Base-by-base conservation (phyloP, 345 rosid genomes). In the Citrus maxima region DNA sequence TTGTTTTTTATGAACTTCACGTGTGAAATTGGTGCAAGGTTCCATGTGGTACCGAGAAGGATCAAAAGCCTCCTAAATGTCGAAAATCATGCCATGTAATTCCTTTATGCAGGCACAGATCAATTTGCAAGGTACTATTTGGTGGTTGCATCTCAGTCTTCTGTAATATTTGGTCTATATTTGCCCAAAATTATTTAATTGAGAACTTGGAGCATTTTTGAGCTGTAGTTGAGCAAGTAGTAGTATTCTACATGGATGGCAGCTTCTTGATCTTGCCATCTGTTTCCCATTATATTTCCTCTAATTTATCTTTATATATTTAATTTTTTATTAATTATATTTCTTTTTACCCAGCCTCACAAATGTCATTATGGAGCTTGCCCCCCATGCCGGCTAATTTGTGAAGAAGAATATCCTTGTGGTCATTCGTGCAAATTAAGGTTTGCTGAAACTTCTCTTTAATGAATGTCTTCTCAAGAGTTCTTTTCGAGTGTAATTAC, bases 301-400 rank as follows among this genome's bases (percentile, higher is more conserved):
- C 51, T 22, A 74, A 27, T n/a, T 12, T 73, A 21, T 30, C 64
- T 22, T 72, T 35, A 14, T 32, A 1, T 34, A 9, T 72, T 6
- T 55, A 24, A n/a, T 80, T 35, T 83, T 66, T 65, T 70, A 75
- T 80, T 75, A 58, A 54, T 46, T 46, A 46, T 13, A 28, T 80
- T 40, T 84, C 58, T 62, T 73, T 81, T 81, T 75, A 59, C 86
- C 86, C 88, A 93, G 96, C 89, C 90, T 14, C 99, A 93, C 81
- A 91, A 86, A 86, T 95, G 99, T 79, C 99, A 95, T 82, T 92
- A 95, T 82, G 98, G 98, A 79, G 90, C 94, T 81, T 95, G 98
- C 77, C 99, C 98, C 46, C 85, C 84, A 32, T 95, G 99, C 80
- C 87, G 85, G 83, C 84, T 89, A 82, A 75, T 79, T 82, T 95